Evolutionary conservation across 805 yeast species (phyloP).

Genomic region (Ogataea pini): DNA sequence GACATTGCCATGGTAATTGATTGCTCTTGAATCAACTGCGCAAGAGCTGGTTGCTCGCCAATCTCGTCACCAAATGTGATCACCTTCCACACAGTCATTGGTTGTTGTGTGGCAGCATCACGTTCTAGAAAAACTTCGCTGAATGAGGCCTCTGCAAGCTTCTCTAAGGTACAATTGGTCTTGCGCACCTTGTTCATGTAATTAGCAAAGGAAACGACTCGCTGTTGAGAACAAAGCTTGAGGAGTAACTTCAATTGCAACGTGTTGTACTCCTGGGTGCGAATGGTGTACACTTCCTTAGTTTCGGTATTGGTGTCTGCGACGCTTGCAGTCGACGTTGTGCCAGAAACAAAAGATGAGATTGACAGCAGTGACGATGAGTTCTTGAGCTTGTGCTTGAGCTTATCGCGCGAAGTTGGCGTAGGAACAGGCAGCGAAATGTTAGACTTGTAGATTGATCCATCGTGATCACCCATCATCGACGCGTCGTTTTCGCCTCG

Average conservation of each 20-base stretch:
- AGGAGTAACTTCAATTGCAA: slow-evolving; percentile 37
- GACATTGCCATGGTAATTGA: slow-evolving; percentile 43
- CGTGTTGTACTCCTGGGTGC: slow-evolving; percentile 37
- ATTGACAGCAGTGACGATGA: slow-evolving; percentile 50
- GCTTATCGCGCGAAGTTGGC: slow-evolving; percentile 53
- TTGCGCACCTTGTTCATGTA: slow-evolving; percentile 29
- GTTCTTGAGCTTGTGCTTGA: slow-evolving; percentile 52
- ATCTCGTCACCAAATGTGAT: slow-evolving; percentile 52
- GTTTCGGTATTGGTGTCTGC: slow-evolving; percentile 4
- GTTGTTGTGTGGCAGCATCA: slow-evolving; percentile 24
- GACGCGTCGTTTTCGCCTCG: slow-evolving; percentile 21
- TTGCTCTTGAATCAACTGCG: slow-evolving; percentile 49
- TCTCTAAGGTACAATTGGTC: slow-evolving; percentile 31
- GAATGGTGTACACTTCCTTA: slow-evolving; percentile 31
- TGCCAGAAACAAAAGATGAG: slow-evolving; percentile 28
- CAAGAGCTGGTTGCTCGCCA: slow-evolving; percentile 42
- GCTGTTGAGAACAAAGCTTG: slow-evolving; percentile 37
- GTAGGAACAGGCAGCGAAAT: slow-evolving; percentile 64
- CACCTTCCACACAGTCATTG: slow-evolving; percentile 45
- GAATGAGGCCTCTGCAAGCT: slow-evolving; percentile 49
- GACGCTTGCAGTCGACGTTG: slow-evolving; percentile 13
- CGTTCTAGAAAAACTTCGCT: slow-evolving; percentile 44
- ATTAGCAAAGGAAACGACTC: slow-evolving; percentile 34
- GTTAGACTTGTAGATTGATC: slow-evolving; percentile 36
- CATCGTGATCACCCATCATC: not conserved